Base-by-base conservation (phyloP, 768 basidiomycete species). In the Kwoniella pini region DNA sequence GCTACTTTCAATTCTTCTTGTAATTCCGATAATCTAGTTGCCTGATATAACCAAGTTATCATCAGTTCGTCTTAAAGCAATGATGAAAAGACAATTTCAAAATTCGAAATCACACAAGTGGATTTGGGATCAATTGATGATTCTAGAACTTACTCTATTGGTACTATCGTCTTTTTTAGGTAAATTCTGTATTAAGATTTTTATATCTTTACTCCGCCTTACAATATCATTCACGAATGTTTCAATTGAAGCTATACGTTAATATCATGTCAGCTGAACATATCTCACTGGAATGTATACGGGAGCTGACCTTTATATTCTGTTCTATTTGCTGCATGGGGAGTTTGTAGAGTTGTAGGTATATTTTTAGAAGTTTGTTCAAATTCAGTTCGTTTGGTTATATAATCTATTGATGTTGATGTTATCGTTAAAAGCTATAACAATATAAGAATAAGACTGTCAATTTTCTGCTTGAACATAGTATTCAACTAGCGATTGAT, bases 381-480 rank as follows among this genome's bases (percentile, higher is more conserved):
- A 46, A 74, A 74, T 43, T 69, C 62, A 1, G 72, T 70, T 7
- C 68, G 57, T 48, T 68, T 65, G 28, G 72, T 74, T 39, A 74
- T 74, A 36, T 74, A 74, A 42, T 74, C 72, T 38, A 74, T 74
- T 12, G 70, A 74, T 12, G 68, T 74, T 12, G 69, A 64, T 12
- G 70, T 68, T 55, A 74, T 67, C 17, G 70, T 71, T 17, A 74
- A 57, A 22, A 74, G 68, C 72, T 74, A 45, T n/a, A n/a, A n/a
- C n/a, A n/a, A n/a, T n/a, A n/a, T n/a, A n/a, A n/a, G n/a, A n/a
- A n/a, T n/a, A n/a, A n/a, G n/a, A n/a, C n/a, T n/a, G n/a, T n/a
- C n/a, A n/a, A n/a, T n/a, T n/a, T n/a, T n/a, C n/a, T n/a, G n/a
- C n/a, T n/a, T n/a, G n/a, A n/a, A n/a, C n/a, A n/a, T n/a, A n/a